Percentiles rank a stretch among this genome's conserved stretches.
These are phyloP conservation scores for Scorias spongiosa DNA, from an alignment of 2,329 filamentous ascomycete species.

Conservation along the genomic window DNA sequence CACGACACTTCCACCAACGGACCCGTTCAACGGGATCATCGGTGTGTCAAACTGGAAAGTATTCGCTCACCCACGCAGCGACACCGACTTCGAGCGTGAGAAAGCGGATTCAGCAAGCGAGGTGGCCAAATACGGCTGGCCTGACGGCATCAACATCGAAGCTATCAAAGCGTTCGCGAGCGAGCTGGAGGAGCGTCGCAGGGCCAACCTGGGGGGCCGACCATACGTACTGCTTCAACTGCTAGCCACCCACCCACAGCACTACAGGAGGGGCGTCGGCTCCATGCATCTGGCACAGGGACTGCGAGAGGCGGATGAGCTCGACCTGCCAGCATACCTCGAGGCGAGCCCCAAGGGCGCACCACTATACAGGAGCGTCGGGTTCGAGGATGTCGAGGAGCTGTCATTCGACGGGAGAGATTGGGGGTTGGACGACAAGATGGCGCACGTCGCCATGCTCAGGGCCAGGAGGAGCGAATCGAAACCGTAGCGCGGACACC, in stretches of 20 bases:
- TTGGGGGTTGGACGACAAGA: slow-evolving; percentile 10
- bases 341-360: slow-evolving; percentile 24
- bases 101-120: slow-evolving; percentile 4
- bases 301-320: slow-evolving; percentile 23
- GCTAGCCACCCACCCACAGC: slow-evolving; percentile 23
- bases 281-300: slow-evolving; percentile 25
- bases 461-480: no score
- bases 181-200: slow-evolving; percentile 6
- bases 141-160: slow-evolving; percentile 7
- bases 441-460: no score
- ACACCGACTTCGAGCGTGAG: slow-evolving; percentile 13
- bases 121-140: slow-evolving; percentile 4
- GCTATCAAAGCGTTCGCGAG: slow-evolving; percentile 11
- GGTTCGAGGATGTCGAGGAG: slow-evolving; percentile 16
- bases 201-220: slow-evolving; percentile 12
- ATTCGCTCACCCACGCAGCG: slow-evolving; percentile 10
- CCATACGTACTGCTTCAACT: slow-evolving; percentile 15
- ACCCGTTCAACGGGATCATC: slow-evolving; percentile 11
- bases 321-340: slow-evolving; percentile 24
- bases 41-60: slow-evolving; percentile 19
- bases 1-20: slow-evolving; percentile 11
- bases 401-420: slow-evolving; percentile 16
- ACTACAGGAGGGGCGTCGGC: slow-evolving; percentile 26
- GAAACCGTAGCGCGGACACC: no score
- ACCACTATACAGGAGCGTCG: slow-evolving; percentile 25